phyloP scores from a whole-genome alignment of 1,284 basidiomycete species.

The Naganishia liquefaciens region DNA sequence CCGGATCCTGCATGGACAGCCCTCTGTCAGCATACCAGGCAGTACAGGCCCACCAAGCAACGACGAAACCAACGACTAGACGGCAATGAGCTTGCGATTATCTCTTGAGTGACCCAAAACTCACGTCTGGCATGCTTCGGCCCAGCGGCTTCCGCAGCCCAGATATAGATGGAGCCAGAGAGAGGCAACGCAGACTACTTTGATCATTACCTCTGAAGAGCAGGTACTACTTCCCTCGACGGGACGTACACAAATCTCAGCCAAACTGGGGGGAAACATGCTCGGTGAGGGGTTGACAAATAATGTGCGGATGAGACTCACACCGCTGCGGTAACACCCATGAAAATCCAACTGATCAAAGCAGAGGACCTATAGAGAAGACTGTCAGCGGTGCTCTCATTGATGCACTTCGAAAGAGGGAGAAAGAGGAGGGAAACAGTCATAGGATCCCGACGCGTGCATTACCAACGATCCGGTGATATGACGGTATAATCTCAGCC shows the following conservation, averaged over 20 bases:
- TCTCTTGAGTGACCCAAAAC: neutral
- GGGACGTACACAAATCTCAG: conserved; percentile 66
- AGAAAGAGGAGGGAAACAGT: neutral
- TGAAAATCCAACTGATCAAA: conserved; percentile 35
- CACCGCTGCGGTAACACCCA: conserved; percentile 70
- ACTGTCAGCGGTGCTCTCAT: neutral
- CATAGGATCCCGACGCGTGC: conserved; percentile 34
- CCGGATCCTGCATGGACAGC: conserved; percentile 32
- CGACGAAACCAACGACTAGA: conserved; percentile 78
- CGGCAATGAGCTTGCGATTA: neutral
- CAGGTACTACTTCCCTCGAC: no score
- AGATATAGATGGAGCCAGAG: conserved; percentile 84
- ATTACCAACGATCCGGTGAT: conserved; percentile 35
- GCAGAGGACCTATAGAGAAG: conserved; percentile 26
- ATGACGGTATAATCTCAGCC: conserved; percentile 35
- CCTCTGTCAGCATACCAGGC: conserved; percentile 80
- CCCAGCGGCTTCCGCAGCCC: conserved; percentile 84
- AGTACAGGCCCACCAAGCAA: conserved; percentile 84
- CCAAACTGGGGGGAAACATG: conserved; percentile 55
- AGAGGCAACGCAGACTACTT: conserved; percentile 64
- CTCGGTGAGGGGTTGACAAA: neutral
- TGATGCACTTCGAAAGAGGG: neutral
- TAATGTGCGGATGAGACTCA: neutral
- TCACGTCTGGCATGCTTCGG: conserved; percentile 64
- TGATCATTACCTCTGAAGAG: neutral